Evolutionary conservation across 805 yeast genomes (phyloP).

Genomic region (Metschnikowia proteae): DNA sequence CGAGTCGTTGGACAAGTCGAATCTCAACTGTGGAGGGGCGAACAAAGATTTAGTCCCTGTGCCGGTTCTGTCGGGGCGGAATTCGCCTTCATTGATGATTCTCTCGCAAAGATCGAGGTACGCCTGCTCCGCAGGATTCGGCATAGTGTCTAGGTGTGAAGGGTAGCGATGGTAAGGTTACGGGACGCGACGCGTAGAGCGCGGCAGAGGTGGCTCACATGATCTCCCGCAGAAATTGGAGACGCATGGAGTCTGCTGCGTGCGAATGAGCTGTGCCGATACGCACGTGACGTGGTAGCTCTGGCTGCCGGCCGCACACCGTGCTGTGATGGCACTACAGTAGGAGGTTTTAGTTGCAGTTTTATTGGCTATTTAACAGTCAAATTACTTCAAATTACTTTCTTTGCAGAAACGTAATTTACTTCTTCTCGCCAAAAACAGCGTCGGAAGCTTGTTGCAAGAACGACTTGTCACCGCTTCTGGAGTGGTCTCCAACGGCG

Average conservation of each 20-base stretch:
- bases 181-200: neutral
- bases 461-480: constrained; percentile 36
- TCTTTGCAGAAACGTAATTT: neutral
- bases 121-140: constrained; percentile 68
- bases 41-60: constrained; percentile 90
- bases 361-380: no score
- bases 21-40: constrained; percentile 94
- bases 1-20: constrained; percentile 62
- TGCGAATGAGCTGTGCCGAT: no score
- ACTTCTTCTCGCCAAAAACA: constrained; percentile 38
- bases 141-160: neutral
- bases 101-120: constrained; percentile 77
- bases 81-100: constrained; percentile 82
- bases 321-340: no score
- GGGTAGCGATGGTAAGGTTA: neutral
- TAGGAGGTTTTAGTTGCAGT: no score
- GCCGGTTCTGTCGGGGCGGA: constrained; percentile 94
- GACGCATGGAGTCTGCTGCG: no score
- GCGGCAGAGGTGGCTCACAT: no score
- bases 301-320: no score
- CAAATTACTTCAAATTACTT: neutral
- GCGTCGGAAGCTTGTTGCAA: constrained; percentile 44
- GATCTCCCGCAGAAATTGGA: no score
- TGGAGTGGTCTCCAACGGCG: constrained; percentile 34
- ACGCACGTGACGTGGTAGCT: no score